Conservation (phyloP, 768 basidiomycete genomes). For the Lactifluus hygrophoroides region DNA sequence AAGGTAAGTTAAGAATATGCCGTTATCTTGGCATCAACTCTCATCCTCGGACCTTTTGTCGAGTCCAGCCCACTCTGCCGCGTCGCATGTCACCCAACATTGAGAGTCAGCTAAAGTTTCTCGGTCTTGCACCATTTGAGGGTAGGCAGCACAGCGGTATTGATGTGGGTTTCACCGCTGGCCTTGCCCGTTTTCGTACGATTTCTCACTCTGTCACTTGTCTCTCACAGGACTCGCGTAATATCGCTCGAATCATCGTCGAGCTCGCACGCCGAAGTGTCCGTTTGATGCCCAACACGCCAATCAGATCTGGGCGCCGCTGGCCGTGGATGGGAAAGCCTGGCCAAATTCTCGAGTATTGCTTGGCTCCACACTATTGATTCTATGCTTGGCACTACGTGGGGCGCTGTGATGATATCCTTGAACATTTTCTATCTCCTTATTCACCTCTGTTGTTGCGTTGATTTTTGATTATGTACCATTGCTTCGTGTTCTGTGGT, state of each 20-base stretch:
- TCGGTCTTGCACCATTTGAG: slow-evolving; percentile 66
- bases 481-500: not conserved
- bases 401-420: not conserved
- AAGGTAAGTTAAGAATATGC: slow-evolving; percentile 9
- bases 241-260: slow-evolving; percentile 72
- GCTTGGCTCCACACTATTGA: not conserved
- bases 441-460: not conserved
- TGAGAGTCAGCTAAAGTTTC: slow-evolving; percentile 60
- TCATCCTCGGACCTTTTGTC: slow-evolving; percentile 1
- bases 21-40: not conserved
- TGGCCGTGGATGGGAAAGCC: slow-evolving; percentile 85
- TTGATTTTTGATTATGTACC: not conserved
- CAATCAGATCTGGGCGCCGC: slow-evolving; percentile 53
- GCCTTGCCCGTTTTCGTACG: not conserved
- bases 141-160: slow-evolving; percentile 86
- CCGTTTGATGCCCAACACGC: slow-evolving; percentile 62
- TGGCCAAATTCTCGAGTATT: slow-evolving; percentile 53
- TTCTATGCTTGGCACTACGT: not conserved
- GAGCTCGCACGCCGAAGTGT: slow-evolving; percentile 69
- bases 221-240: slow-evolving; percentile 70
- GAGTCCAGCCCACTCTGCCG: slow-evolving; percentile 20
- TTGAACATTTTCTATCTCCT: too few relatives aligned
- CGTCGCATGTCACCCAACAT: slow-evolving; percentile 47
- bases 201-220: not conserved
- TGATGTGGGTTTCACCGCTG: slow-evolving; percentile 51